phyloP scores from a whole-genome alignment of 108 stramenopile species.

The Skeletonema grethae region DNA sequence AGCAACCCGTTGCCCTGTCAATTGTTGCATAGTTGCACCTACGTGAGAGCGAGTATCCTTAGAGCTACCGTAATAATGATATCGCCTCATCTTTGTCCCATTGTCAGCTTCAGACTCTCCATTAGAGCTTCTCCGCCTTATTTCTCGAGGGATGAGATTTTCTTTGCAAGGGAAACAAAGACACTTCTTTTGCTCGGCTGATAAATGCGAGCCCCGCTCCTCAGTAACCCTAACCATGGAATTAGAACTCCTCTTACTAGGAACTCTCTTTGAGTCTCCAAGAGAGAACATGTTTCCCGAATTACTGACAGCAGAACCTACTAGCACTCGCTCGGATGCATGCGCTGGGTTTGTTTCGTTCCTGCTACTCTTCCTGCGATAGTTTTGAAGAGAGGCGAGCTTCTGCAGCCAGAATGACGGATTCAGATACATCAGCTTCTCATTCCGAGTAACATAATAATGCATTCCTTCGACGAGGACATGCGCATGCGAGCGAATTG shows the following conservation, averaged over 20 bases:
- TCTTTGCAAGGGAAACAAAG: not conserved
- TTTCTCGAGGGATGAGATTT: slow-evolving; percentile 3
- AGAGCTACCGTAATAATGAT: not conserved
- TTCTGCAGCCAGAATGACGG: slow-evolving; percentile 27
- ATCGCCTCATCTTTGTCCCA: not conserved
- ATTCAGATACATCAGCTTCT: slow-evolving; percentile 26
- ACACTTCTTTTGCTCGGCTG: not conserved
- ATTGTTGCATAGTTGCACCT: slow-evolving; percentile 72
- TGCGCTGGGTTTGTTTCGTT: slow-evolving; percentile 2
- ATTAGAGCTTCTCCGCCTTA: not conserved
- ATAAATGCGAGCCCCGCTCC: not conserved
- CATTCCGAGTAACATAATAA: slow-evolving; percentile 25
- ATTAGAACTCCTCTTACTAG: not conserved
- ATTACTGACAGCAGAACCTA: not conserved
- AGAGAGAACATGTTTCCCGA: not conserved
- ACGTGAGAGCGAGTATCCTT: slow-evolving; percentile 39
- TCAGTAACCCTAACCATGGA: slow-evolving; percentile 3
- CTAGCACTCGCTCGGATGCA: not conserved
- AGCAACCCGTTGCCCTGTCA: slow-evolving; percentile 79
- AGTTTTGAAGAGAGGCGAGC: not conserved
- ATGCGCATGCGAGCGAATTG: slow-evolving; percentile 62
- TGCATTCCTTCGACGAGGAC: slow-evolving; percentile 50
- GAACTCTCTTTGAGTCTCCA: not conserved
- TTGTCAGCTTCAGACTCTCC: not conserved
- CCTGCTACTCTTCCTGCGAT: not conserved